Evolutionary conservation across 768 basidiomycete genomes (phyloP).

Genomic region (Suillus hirtellus): DNA sequence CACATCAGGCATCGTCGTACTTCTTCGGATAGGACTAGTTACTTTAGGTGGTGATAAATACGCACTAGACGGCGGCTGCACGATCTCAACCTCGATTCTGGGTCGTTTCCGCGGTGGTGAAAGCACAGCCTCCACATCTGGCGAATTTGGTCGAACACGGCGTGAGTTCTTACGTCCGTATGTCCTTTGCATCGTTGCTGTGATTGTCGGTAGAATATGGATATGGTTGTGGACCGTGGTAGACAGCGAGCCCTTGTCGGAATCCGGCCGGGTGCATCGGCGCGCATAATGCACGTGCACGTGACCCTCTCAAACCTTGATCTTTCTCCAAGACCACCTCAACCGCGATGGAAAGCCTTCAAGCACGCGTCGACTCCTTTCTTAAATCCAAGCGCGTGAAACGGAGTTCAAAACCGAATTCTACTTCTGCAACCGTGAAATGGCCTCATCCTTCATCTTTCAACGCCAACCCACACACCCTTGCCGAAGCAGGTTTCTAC

Average conservation of each 20-base stretch:
- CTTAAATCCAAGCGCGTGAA: conserved; percentile 60
- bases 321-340: conserved; percentile 14
- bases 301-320: conserved; percentile 7
- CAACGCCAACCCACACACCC: conserved; percentile 66
- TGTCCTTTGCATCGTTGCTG: conserved; percentile 33
- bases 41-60: conserved; percentile 6
- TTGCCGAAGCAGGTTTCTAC: conserved; percentile 92
- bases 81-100: conserved; percentile 33
- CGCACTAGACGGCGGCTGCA: conserved; percentile 13
- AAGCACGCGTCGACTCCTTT: conserved; percentile 70
- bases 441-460: conserved; percentile 78
- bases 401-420: conserved; percentile 45
- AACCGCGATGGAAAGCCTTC: conserved; percentile 49
- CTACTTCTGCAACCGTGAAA: conserved; percentile 48
- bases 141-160: conserved; percentile 5
- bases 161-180: conserved; percentile 36
- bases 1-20: conserved; percentile 7
- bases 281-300: background rate
- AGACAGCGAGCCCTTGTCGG: conserved; percentile 5
- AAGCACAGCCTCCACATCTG: background rate
- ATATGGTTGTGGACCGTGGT: background rate
- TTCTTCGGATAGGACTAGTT: conserved; percentile 7
- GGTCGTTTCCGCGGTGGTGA: conserved; percentile 31
- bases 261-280: conserved; percentile 3
- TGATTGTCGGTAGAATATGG: background rate